Conservation (phyloP, 2,329 filamentous ascomycete genomes). For the Periconia sp. region DNA sequence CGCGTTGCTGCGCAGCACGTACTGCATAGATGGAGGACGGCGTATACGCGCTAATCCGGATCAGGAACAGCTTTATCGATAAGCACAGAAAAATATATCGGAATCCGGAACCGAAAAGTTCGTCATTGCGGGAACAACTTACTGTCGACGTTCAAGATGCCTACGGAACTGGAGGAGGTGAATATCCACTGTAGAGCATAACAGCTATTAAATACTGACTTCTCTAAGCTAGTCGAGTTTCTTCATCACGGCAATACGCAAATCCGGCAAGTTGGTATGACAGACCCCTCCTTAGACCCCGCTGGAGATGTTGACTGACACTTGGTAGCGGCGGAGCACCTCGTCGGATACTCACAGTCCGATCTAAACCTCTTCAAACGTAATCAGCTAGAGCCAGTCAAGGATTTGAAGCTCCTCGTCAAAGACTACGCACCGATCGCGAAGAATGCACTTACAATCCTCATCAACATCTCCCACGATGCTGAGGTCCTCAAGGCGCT, state of each 20-base stretch:
- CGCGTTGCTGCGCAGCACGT: background rate
- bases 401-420: conserved; percentile 84
- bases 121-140: conserved; percentile 28
- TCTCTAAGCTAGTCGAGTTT: conserved; percentile 83
- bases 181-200: conserved; percentile 4
- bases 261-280: conserved; percentile 77
- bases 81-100: no score
- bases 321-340: conserved; percentile 74
- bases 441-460: conserved; percentile 89
- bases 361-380: conserved; percentile 85
- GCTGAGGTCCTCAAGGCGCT: conserved; percentile 74
- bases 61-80: conserved; percentile 46
- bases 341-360: conserved; percentile 81
- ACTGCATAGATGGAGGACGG: no score
- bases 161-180: conserved; percentile 59
- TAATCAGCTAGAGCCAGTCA: conserved; percentile 77
- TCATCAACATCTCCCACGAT: conserved; percentile 85
- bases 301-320: conserved; percentile 22
- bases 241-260: conserved; percentile 91
- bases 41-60: no score
- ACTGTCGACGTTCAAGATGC: conserved; percentile 47
- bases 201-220: background rate
- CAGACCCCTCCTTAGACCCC: conserved; percentile 27
- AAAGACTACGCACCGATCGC: conserved; percentile 88
- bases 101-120: no score